A percentile compares a stretch with the other conserved stretches of the same genome.
Evolutionary conservation across 371 early-diverging fungal genomes (phyloP).

Genomic region (Amoeboaphelidium occidentale): DNA sequence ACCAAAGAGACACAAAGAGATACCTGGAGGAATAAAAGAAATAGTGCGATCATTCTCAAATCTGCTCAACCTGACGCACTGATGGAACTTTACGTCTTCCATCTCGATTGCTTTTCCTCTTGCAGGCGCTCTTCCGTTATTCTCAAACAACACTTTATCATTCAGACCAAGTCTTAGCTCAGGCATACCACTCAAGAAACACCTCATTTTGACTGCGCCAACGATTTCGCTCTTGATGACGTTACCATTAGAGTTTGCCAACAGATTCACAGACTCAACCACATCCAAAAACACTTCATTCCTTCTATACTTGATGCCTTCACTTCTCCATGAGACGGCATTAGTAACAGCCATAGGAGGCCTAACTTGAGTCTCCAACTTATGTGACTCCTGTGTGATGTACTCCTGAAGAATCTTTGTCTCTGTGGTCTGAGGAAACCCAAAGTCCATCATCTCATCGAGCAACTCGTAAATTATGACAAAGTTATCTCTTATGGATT

Average conservation of each 20-base stretch:
- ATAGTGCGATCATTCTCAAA: slow-evolving; percentile 94
- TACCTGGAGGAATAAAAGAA: slow-evolving; percentile 91
- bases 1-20: no score
- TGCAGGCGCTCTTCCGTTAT: slow-evolving; percentile 51
- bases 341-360: slow-evolving; percentile 95
- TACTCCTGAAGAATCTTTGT: slow-evolving; percentile 89
- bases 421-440: slow-evolving; percentile 94
- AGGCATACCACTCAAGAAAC: slow-evolving; percentile 93
- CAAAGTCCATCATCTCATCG: slow-evolving; percentile 99
- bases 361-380: slow-evolving; percentile 54
- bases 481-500: slow-evolving; percentile 83
- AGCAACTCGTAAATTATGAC: slow-evolving; percentile 88
- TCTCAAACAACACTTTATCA: slow-evolving; percentile 94
- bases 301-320: slow-evolving; percentile 87
- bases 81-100: slow-evolving; percentile 98
- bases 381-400: slow-evolving; percentile 90
- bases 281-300: slow-evolving; percentile 97
- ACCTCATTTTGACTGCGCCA: slow-evolving; percentile 87
- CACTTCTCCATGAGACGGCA: slow-evolving; percentile 92
- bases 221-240: slow-evolving; percentile 84
- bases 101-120: slow-evolving; percentile 91
- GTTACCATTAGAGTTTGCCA: slow-evolving; percentile 83
- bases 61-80: slow-evolving; percentile 81
- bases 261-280: slow-evolving; percentile 82
- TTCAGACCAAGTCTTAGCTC: slow-evolving; percentile 89